Evolutionary conservation across 2,329 filamentous ascomycete genomes (phyloP), one percentile per base, ranked within the genome.

Genomic region (Dactylonectria macrodidyma): DNA sequence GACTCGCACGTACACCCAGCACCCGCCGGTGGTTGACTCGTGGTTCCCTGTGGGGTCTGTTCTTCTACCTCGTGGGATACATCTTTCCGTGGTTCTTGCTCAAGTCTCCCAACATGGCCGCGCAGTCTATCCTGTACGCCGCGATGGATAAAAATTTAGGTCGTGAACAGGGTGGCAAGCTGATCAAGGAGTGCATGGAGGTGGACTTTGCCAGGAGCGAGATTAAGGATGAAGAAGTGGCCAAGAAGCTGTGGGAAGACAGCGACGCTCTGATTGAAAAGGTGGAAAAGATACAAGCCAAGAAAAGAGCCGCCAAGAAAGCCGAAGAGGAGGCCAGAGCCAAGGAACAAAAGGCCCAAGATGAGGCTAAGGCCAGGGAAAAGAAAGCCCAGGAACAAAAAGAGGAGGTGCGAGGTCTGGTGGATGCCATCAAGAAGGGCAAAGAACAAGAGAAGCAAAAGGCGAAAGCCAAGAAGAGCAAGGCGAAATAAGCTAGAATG

Each of bases 171-270:
- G 93, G 93, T 9, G 93, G 92, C 0, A 91, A 88, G 77, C 78
- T 97, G 56, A 87, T 99, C 78, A 98, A 98, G 81, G 97, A 98
- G 81, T 98, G 95, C 78, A 90, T 89, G 73, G 89, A 94, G 77
- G 87, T 95, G 19, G 89, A 92, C 69, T 92, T 90, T 79, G 87
- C 91, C 30, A 87, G 93, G 60, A 85, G 83, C 30, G 95, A 98
- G 76, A 86, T 98, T 51, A 87, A 88, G 71, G 93, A 97, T 77
- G 95, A 97, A 71, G 88, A 88, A 22, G 83, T 93, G 34, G 95
- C 94, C 66, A 95, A 97, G 87, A 89, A 91, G 79, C 84, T 99
- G 16, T 99, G 95, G 95, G 90, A 97, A 78, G 91, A 93, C 66
- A 97, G 93, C 77, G 95, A 97, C 76, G 90, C 90, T 77, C 89